These are phyloP conservation scores for Monosporozyma aquatica DNA, from an alignment of 805 yeast genomes.

Conservation along the genomic window DNA sequence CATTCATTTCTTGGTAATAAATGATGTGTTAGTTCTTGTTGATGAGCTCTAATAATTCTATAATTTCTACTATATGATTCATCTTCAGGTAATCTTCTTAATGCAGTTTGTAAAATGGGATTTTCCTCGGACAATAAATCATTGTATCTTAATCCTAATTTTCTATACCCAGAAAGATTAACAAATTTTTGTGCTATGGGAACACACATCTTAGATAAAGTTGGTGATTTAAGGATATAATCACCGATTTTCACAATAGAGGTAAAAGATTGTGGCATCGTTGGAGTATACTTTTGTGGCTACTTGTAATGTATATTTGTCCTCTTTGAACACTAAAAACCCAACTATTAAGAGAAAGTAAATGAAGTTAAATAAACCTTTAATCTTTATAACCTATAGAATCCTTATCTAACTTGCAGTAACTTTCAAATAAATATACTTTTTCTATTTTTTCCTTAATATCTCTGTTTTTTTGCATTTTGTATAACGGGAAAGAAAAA, in stretches of 20 bases:
- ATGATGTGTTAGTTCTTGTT: constrained; percentile 74
- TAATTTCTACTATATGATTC: constrained; percentile 85
- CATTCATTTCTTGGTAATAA: constrained; percentile 74
- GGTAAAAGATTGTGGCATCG: constrained; percentile 46
- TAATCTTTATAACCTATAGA: no score
- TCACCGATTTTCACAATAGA: constrained; percentile 68
- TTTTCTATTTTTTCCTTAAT: neutral
- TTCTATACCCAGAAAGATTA: constrained; percentile 82
- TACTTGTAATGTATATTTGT: neutral
- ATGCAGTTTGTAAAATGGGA: constrained; percentile 77
- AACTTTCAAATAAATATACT: no score
- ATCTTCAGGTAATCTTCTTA: constrained; percentile 74
- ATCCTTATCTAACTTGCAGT: no score
- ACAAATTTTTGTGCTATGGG: constrained; percentile 75
- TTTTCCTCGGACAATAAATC: constrained; percentile 84
- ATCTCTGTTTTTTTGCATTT: neutral
- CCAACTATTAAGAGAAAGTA: no score
- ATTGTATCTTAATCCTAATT: constrained; percentile 84
- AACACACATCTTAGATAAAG: constrained; percentile 61
- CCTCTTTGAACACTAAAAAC: no score
- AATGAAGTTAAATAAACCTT: no score
- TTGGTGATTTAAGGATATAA: constrained; percentile 71
- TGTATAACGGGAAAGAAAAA: neutral
- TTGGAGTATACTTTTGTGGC: no score
- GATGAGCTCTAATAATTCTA: constrained; percentile 90